phyloP scores from a whole-genome alignment of 495 filamentous ascomycete species.

The Hypoxylon intermedium region DNA sequence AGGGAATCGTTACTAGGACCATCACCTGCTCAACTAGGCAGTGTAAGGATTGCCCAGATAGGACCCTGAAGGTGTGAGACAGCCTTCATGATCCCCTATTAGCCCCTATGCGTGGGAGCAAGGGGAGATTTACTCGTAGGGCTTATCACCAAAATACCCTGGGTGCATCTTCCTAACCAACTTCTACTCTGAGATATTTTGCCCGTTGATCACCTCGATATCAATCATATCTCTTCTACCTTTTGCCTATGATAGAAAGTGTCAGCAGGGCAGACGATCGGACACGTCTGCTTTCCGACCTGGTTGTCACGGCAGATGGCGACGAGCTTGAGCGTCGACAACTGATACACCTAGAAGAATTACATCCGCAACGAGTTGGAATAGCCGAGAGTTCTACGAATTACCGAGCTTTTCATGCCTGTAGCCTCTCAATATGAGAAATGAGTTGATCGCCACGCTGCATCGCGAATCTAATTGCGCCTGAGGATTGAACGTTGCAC shows the following conservation, averaged over 20 bases:
- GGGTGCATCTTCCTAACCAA: slow-evolving; percentile 3
- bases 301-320: slow-evolving; percentile 10
- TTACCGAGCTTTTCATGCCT: slow-evolving; percentile 13
- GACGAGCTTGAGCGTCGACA: slow-evolving; percentile 3
- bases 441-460: slow-evolving; percentile 23
- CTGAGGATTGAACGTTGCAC: slow-evolving; percentile 27
- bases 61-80: slow-evolving; percentile 22
- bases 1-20: slow-evolving; percentile 28
- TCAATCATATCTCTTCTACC: neutral
- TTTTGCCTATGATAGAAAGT: slow-evolving; percentile 19
- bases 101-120: neutral
- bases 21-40: slow-evolving; percentile 28
- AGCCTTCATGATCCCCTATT: slow-evolving; percentile 17
- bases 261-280: neutral
- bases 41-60: slow-evolving; percentile 8
- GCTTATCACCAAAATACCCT: slow-evolving; percentile 21
- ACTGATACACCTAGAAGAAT: slow-evolving; percentile 8
- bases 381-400: neutral
- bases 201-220: slow-evolving; percentile 17
- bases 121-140: slow-evolving; percentile 17
- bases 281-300: slow-evolving; percentile 1
- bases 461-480: slow-evolving; percentile 22
- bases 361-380: neutral
- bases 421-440: slow-evolving; percentile 14
- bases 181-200: slow-evolving; percentile 11